Base-by-base conservation (phyloP, 2,329 filamentous ascomycete genomes). In the Torrubiella hemipterigena region DNA sequence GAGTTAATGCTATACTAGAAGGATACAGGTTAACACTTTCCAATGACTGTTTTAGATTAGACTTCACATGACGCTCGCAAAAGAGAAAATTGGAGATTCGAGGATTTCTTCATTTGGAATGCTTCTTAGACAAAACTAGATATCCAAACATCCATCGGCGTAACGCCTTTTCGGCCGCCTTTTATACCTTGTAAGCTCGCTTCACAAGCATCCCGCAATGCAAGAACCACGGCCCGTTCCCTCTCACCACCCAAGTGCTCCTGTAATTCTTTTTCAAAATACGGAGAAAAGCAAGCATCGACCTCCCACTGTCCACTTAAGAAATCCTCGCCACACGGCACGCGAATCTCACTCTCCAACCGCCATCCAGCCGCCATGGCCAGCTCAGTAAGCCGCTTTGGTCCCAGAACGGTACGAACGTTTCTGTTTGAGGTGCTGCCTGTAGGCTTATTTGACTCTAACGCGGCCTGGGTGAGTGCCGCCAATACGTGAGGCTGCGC, bases 301-400 rank as follows among this genome's bases (percentile, higher is more conserved):
- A 41, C 38, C 28, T 39, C 38, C 38, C 38, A 41, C 16, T 37
- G 29, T 22, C 38, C 38, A n/a, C 39, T 32, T 20, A 38, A 23
- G 23, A 41, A 12, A 15, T 29, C 38, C 15, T 40, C 33, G 15
- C 26, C 36, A 30, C 28, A 18, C 24, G 32, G 30, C 17, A 38
- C 33, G 22, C 17, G 14, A 10, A 17, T 35, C 31, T 41, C 38
- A 21, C 27, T 37, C 22, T 38, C 27, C 24, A 41, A 30, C 19
- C 37, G 17, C 38, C 38, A 41, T 7, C 38, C 38, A 21, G 27
- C 27, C 6, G 27, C 27, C 27, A 29, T 15, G 17, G 27, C 27
- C 17, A 29, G 17, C 27, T 29, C 27, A 20, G 17, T 29, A 20
- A 29, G 27, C 17, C 27, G 27, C 27, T 29, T 29, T 15, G 27